Base-by-base conservation (phyloP, 2,329 filamentous ascomycete species). In the Byssochlamys sp. region DNA sequence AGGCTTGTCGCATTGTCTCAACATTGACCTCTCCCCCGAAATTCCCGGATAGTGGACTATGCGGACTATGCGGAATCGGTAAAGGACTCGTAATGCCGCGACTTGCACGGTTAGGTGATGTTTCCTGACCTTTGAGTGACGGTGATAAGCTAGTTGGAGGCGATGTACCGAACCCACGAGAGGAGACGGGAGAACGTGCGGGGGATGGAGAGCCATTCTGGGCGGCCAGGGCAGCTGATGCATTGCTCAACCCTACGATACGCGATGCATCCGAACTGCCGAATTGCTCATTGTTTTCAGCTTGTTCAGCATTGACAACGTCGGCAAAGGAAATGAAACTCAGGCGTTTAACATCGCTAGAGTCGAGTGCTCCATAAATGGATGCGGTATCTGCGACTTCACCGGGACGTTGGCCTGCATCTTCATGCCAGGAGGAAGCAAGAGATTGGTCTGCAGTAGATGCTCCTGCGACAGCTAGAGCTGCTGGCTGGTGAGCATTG, bases 251-350 rank as follows among this genome's bases (percentile, higher is more conserved):
- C 11, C 86, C 87, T 54, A 84, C 81, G 59, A 87, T 75, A 69
- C 90, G 85, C 57, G 89, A 79, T 57, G 85, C 87, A 59, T 92
- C 88, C 62, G 86, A 80, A 63, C 81, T 85, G 52, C 82, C 79
- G 39, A 74, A 70, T 55, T 62, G 60, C 54, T 72, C 72, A 25
- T 70, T 72, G 45, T 71, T 74, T 19, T 78, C 76, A 33, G 78
- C 77, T 60, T 81, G 77, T 58, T 85, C 82, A 29, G 83, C 84
- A 70, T 95, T 90, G 48, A 97, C 90, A 9, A 97, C 90, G 67
- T 97, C 92, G 60, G 92, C 91, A 73, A 97, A 97, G 6, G 91
- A 96, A 69, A 97, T 95, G 76, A 97, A 97, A 71, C 89, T 94
- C 61, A 97, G 76, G 25, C 92, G 85, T 52, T 90, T 86, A 19